Percentiles rank a stretch among this genome's conserved stretches.
Conservation (phyloP, 2,329 filamentous ascomycete genomes). For the Phyllosticta ampelicida region DNA sequence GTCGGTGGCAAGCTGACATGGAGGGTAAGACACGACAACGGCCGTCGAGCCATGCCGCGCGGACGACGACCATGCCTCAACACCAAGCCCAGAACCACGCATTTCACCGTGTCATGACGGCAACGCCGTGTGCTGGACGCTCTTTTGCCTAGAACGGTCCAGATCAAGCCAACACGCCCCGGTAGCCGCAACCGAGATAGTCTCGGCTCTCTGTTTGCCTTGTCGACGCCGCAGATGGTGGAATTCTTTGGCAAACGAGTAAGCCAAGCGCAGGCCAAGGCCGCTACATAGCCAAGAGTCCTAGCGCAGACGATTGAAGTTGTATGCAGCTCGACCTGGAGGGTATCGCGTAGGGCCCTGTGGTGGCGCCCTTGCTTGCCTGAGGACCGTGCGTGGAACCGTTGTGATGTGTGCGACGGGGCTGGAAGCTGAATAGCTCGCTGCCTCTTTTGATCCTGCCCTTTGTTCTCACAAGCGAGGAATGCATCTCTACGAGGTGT, state of each 20-base stretch:
- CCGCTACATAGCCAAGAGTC: conserved; percentile 1
- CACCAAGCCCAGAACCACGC: not conserved
- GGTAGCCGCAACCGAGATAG: not conserved
- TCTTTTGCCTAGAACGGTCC: not conserved
- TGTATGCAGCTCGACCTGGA: conserved; percentile 1
- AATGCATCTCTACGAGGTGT: not conserved
- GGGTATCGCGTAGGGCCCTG: not conserved
- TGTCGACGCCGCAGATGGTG: not conserved
- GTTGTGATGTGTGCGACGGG: not conserved
- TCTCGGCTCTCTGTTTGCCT: not conserved
- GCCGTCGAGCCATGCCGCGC: not conserved
- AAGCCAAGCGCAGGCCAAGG: conserved; percentile 6
- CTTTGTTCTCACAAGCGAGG: not conserved
- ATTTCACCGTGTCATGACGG: not conserved
- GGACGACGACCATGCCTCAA: not conserved
- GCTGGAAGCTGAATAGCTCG: too few relatives aligned
- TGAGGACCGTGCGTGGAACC: not conserved
- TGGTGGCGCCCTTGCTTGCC: not conserved
- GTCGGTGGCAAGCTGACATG: not conserved
- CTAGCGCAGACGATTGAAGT: conserved; percentile 9
- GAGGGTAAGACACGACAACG: not conserved
- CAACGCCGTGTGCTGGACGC: not conserved
- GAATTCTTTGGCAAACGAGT: not conserved
- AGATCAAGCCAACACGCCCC: not conserved
- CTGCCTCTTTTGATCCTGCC: not conserved